Evolutionary conservation across 1,139 yeast genomes (phyloP).

Genomic region (Fermentozyma sake): DNA sequence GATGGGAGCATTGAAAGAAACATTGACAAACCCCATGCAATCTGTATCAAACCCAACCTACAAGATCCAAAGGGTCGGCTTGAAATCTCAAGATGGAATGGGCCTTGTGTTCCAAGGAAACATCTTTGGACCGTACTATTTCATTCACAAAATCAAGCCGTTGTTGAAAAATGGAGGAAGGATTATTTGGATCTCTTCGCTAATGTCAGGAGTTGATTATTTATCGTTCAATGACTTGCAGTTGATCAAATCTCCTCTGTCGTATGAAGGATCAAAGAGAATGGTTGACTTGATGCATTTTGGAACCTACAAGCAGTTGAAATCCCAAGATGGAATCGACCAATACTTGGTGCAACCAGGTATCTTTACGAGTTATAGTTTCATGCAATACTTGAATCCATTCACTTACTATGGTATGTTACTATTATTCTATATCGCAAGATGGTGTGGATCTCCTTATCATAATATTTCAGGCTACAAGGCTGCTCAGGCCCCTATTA

Average conservation of each 20-base stretch:
- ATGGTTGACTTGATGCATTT: slow-evolving; percentile 77
- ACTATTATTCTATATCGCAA: slow-evolving; percentile 74
- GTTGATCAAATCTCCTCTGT: slow-evolving; percentile 53
- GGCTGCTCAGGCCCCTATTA: slow-evolving; percentile 81
- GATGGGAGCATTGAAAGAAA: slow-evolving; percentile 66
- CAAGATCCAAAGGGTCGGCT: slow-evolving; percentile 76
- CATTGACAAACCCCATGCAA: slow-evolving; percentile 58
- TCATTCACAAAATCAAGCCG: slow-evolving; percentile 58
- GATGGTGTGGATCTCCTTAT: slow-evolving; percentile 78
- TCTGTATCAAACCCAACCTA: slow-evolving; percentile 85
- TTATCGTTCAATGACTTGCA: slow-evolving; percentile 74
- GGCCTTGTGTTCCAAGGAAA: slow-evolving; percentile 93
- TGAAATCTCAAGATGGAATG: slow-evolving; percentile 63
- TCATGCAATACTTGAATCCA: slow-evolving; percentile 68
- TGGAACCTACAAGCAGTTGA: slow-evolving; percentile 55
- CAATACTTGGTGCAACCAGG: slow-evolving; percentile 93
- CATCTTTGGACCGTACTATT: slow-evolving; percentile 89
- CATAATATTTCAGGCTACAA: slow-evolving; percentile 84
- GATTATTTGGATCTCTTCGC: slow-evolving; percentile 80
- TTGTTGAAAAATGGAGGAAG: slow-evolving; percentile 50
- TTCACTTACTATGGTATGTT: slow-evolving; percentile 86
- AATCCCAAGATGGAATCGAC: slow-evolving; percentile 43
- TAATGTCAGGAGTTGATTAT: slow-evolving; percentile 70
- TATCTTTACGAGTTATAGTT: slow-evolving; percentile 80
- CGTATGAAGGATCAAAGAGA: slow-evolving; percentile 93